Percentiles rank a stretch among this genome's conserved stretches.
Evolutionary conservation across 2,329 filamentous ascomycete species (phyloP).

Genomic region (Diaporthe longicolla): DNA sequence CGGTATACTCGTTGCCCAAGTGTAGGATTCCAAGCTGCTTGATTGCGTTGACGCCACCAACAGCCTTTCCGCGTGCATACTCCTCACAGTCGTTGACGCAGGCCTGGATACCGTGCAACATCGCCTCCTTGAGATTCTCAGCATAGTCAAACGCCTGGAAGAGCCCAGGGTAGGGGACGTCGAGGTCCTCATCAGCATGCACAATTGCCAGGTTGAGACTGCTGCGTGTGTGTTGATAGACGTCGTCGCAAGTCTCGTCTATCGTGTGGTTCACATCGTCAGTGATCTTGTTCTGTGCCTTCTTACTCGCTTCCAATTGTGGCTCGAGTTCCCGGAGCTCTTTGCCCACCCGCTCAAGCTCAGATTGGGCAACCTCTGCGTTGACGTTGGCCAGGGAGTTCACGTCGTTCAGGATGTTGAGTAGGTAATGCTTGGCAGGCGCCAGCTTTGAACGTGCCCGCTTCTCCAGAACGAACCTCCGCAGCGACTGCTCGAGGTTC

Average conservation of each 20-base stretch:
- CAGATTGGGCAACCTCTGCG: conserved; percentile 85
- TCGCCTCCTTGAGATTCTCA: conserved; percentile 91
- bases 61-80: conserved; percentile 82
- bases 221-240: conserved; percentile 86
- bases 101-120: conserved; percentile 88
- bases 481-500: conserved; percentile 86
- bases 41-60: conserved; percentile 86
- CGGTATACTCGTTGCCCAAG: conserved; percentile 87
- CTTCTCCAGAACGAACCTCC: conserved; percentile 96
- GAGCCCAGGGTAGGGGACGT: conserved; percentile 88
- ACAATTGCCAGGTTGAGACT: conserved; percentile 82
- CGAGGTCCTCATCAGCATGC: conserved; percentile 83
- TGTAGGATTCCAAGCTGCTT: conserved; percentile 91
- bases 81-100: conserved; percentile 87
- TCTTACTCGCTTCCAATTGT: conserved; percentile 85
- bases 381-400: conserved; percentile 88
- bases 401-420: conserved; percentile 93
- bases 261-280: conserved; percentile 86
- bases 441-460: conserved; percentile 94
- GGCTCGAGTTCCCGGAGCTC: conserved; percentile 89
- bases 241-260: conserved; percentile 85
- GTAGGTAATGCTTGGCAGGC: conserved; percentile 92
- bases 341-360: conserved; percentile 84
- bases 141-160: conserved; percentile 91
- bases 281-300: conserved; percentile 82